Conservation (phyloP, 2,329 filamentous ascomycete genomes). For the Colletotrichum tropicicola region DNA sequence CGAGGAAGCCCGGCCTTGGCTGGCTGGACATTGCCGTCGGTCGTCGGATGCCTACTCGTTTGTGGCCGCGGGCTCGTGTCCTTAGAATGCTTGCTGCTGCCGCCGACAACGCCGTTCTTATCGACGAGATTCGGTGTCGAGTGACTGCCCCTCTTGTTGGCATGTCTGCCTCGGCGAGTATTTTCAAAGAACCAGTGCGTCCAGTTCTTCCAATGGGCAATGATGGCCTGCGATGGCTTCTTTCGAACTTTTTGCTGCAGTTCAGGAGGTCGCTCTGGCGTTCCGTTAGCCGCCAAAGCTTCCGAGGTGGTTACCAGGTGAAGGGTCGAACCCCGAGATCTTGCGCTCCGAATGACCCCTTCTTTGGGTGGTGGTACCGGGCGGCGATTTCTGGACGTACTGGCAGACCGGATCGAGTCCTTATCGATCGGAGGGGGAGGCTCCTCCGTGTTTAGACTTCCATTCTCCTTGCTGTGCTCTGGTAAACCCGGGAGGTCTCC, state of each 20-base stretch:
- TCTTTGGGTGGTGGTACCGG: conserved; percentile 90
- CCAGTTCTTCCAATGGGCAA: conserved; percentile 71
- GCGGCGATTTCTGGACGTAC: conserved; percentile 79
- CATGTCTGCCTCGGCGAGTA: conserved; percentile 58
- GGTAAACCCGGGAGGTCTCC: conserved; percentile 81
- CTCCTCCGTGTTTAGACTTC: conserved; percentile 52
- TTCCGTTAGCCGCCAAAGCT: conserved; percentile 48
- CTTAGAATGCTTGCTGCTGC: conserved; percentile 53
- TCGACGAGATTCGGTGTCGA: conserved; percentile 68
- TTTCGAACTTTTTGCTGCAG: conserved; percentile 59
- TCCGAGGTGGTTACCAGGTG: conserved; percentile 80
- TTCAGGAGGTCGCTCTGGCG: conserved; percentile 38
- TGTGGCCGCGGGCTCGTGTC: conserved; percentile 67
- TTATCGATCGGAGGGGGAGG: conserved; percentile 82
- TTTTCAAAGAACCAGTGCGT: conserved; percentile 71
- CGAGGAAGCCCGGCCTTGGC: conserved; percentile 57
- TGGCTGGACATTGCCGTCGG: conserved; percentile 43
- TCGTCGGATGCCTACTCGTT: conserved; percentile 64
- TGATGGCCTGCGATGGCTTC: conserved; percentile 66
- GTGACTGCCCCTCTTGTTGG: conserved; percentile 60
- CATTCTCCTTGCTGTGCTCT: conserved; percentile 61
- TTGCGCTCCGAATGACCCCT: conserved; percentile 70
- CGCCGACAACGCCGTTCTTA: conserved; percentile 50
- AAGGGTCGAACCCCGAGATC: conserved; percentile 84
- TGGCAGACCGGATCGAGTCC: conserved; percentile 77